These are phyloP conservation scores for Scheffersomyces ergatensis DNA, from an alignment of 805 yeast genomes.

Conservation along the genomic window DNA sequence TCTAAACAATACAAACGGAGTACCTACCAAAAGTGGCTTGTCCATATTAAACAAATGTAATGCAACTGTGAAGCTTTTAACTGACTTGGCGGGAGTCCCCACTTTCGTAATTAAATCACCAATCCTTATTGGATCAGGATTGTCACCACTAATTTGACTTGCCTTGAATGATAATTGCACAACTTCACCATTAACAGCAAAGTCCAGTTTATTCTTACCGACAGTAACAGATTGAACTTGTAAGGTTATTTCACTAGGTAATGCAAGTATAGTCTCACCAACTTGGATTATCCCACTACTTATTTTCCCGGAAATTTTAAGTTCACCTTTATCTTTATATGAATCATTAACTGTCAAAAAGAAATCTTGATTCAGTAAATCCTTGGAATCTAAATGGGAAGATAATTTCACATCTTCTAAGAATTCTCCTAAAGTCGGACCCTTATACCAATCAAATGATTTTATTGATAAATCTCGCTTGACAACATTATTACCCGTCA, in stretches of 20 bases:
- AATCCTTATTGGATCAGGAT: conserved; percentile 55
- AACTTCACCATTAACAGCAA: conserved; percentile 59
- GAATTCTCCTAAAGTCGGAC: conserved; percentile 40
- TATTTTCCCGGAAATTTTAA: conserved; percentile 62
- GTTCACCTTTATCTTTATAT: conserved; percentile 44
- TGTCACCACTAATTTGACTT: conserved; percentile 46
- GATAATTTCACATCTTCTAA: conserved; percentile 32
- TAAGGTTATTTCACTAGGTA: conserved; percentile 49
- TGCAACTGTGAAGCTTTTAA: conserved; percentile 23
- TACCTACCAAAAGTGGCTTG: conserved; percentile 76
- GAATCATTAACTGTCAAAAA: conserved; percentile 65
- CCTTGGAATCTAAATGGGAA: conserved; percentile 7
- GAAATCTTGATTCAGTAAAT: conserved; percentile 42
- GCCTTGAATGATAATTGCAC: conserved; percentile 47
- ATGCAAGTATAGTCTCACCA: conserved; percentile 61
- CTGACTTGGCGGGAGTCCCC: conserved; percentile 21
- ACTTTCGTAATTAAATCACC: conserved; percentile 51
- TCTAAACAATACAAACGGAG: conserved; percentile 73
- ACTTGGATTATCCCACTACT: conserved; percentile 66
- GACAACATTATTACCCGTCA: conserved; percentile 64
- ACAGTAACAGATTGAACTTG: conserved; percentile 40
- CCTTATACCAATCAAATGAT: conserved; percentile 44
- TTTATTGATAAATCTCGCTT: conserved; percentile 29
- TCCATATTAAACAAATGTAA: conserved; percentile 41
- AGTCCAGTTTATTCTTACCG: conserved; percentile 42